Base-by-base conservation (phyloP, 345 rosid species). In the Stellera chamaejasme region DNA sequence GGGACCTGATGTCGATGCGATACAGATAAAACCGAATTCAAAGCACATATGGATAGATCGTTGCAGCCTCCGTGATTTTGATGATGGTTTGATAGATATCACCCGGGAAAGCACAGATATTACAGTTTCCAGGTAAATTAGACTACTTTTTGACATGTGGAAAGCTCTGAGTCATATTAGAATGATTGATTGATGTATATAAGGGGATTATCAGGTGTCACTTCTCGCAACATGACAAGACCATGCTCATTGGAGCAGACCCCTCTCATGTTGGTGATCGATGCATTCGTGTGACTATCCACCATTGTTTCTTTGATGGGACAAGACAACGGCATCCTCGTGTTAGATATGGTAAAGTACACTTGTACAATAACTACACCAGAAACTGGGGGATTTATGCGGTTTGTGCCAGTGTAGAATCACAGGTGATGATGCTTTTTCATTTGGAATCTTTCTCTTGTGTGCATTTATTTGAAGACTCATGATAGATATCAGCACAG, bases 291-390 rank as follows among this genome's bases (percentile, higher is more conserved):
- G 88, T 90, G 55, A 90, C 96, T 43, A 94, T 90, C 65, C 99
- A 94, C 66, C 99, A 87, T 72, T 94, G 97, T 58, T 94, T 94
- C 66, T 94, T 94, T 3, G 84, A 87, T 56, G 90, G 88, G 43
- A 93, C 97, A 43, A 71, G 87, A 16, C 97, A 90, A 64, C 77
- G 90, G 27, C 99, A 90, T 52, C 99, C 99, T 68, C 99, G 95
- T 26, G 90, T 90, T 68, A 79, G 97, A 66, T 93, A 69, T 49
- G 99, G 74, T 1, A 90, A 82, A 76, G 82, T 93, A 44, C 96
- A 90, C 82, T 67, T 93, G 58, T 87, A 75, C 63, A 90, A 93
- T 69, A 93, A 87, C 71, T 90, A 90, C 64, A 87, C 93, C 62
- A 78, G 93, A 67, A 69, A 82, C 65, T 87, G 96, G 99, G 81